Conservation (phyloP, 73 alveolate species). For the Paramecium caudatum region DNA sequence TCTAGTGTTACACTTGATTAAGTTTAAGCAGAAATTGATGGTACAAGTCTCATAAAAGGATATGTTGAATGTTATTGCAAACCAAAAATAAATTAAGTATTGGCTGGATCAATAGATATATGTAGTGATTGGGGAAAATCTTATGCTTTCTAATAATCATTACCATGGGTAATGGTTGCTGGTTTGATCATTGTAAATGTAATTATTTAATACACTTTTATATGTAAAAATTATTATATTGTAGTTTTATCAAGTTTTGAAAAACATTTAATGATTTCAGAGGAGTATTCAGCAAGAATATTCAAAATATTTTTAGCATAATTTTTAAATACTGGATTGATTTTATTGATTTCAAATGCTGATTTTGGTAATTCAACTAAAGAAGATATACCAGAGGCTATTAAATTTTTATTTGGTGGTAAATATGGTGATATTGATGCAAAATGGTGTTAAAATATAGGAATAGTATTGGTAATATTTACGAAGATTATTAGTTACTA, state of each 20-base stretch:
- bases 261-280: slow-evolving; percentile 21
- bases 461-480: slow-evolving; percentile 29
- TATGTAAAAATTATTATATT: not conserved
- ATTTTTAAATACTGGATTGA: slow-evolving; percentile 66
- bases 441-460: slow-evolving; percentile 52
- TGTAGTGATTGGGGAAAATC: not conserved
- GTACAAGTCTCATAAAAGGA: not conserved
- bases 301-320: slow-evolving; percentile 56
- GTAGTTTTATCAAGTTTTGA: slow-evolving; percentile 3
- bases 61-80: slow-evolving; percentile 60
- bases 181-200: slow-evolving; percentile 13
- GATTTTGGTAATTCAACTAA: slow-evolving; percentile 1
- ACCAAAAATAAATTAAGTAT: not conserved
- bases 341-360: slow-evolving; percentile 19
- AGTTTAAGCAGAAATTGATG: slow-evolving; percentile 30
- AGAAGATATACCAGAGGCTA: not conserved
- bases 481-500: not conserved
- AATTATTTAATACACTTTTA: not conserved
- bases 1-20: not conserved
- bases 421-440: slow-evolving; percentile 58
- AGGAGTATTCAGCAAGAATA: slow-evolving; percentile 44
- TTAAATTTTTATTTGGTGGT: slow-evolving; percentile 45
- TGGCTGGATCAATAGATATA: not conserved
- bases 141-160: not conserved
- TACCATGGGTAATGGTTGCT: slow-evolving; percentile 3